phyloP scores from a whole-genome alignment of 1,284 basidiomycete genomes.

The Boletellus deceptivus region DNA sequence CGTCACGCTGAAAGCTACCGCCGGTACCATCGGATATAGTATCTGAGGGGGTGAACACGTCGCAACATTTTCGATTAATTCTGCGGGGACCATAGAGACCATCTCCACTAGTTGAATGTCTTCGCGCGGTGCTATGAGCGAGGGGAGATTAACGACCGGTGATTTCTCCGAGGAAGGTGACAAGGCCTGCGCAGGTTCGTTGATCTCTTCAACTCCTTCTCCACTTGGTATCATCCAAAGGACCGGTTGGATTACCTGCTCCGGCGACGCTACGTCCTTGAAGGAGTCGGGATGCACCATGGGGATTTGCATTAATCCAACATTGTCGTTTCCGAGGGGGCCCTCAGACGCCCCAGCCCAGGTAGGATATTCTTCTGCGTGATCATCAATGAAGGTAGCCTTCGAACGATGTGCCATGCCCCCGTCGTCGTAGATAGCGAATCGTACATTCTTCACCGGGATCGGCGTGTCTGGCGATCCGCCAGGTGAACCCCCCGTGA shows the following conservation, averaged over 20 bases:
- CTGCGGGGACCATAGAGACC: background rate
- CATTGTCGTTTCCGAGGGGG: background rate
- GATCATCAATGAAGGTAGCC: background rate
- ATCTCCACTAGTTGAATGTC: background rate
- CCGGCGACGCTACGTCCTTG: background rate
- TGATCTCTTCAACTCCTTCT: background rate
- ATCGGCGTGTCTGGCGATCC: background rate
- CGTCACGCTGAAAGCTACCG: conserved; percentile 11
- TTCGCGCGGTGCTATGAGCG: background rate
- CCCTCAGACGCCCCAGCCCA: background rate
- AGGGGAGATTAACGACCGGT: conserved; percentile 19
- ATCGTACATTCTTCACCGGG: conserved; percentile 1
- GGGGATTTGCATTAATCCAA: background rate
- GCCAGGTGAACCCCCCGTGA: background rate
- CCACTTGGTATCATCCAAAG: background rate
- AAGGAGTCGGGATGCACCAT: background rate
- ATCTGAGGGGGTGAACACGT: conserved; percentile 17
- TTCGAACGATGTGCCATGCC: background rate
- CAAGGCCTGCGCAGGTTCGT: background rate
- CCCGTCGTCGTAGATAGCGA: background rate
- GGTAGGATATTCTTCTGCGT: background rate
- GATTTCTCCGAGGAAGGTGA: background rate
- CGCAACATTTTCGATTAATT: conserved; percentile 6
- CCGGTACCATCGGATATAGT: background rate
- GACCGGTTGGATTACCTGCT: background rate